Conservation (phyloP, 1,284 basidiomycete species). For the Lentinus polychrous region DNA sequence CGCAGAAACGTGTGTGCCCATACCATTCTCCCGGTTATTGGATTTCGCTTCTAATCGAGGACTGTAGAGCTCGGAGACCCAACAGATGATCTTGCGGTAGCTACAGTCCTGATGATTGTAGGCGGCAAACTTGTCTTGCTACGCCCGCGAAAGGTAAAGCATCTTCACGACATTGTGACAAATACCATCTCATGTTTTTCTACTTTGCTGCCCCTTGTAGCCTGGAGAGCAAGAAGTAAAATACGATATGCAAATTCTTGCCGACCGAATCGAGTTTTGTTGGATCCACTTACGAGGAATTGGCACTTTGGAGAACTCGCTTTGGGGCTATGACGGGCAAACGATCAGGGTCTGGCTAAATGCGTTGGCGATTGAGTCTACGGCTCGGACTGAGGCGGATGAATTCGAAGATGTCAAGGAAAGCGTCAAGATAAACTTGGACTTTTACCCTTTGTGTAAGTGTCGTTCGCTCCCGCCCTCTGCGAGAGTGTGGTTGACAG, state of each 20-base stretch:
- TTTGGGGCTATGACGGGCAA: constrained; percentile 95
- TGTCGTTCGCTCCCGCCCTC: constrained; percentile 14
- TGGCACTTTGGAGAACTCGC: constrained; percentile 88
- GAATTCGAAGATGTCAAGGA: constrained; percentile 74
- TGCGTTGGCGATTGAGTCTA: constrained; percentile 81
- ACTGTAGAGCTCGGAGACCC: constrained; percentile 85
- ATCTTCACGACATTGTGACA: constrained; percentile 2
- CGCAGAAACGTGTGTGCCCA: constrained; percentile 78
- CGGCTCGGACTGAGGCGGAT: constrained; percentile 32
- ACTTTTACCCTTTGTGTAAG: constrained; percentile 95
- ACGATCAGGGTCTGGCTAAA: constrained; percentile 93
- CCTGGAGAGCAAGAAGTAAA: constrained; percentile 85
- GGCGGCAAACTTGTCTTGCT: constrained; percentile 89
- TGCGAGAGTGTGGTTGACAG: neutral
- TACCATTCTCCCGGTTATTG: neutral
- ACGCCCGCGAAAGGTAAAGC: constrained; percentile 66
- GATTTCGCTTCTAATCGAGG: constrained; percentile 10
- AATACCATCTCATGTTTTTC: neutral
- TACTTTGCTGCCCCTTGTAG: too few species aligned
- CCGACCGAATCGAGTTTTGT: constrained; percentile 94
- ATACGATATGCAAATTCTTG: constrained; percentile 97
- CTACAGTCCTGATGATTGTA: constrained; percentile 94
- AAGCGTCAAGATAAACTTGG: constrained; percentile 84
- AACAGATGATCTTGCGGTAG: constrained; percentile 86
- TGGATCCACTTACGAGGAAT: constrained; percentile 97